Evolutionary conservation across 306 rosid genomes (phyloP).

Genomic region (Quercus mongolica): DNA sequence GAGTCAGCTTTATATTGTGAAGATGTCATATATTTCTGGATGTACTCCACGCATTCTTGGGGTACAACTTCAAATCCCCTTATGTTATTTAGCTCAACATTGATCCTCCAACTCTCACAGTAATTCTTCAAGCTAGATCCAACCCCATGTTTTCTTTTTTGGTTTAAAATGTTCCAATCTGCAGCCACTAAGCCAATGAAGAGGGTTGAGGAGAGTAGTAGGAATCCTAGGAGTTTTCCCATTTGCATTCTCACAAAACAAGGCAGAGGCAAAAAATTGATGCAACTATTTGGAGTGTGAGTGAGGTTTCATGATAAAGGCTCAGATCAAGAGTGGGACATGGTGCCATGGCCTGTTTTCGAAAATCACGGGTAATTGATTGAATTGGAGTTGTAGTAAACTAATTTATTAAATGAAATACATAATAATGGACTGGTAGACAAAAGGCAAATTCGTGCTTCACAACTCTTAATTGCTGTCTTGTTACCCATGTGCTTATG

Average conservation of each 20-base stretch:
- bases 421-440: background rate
- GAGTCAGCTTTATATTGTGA: slow-evolving; percentile 49
- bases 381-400: background rate
- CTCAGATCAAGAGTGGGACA: slow-evolving; percentile 27
- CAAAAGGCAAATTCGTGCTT: background rate
- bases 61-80: slow-evolving; percentile 53
- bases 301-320: background rate
- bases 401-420: slow-evolving; percentile 1
- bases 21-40: slow-evolving; percentile 54
- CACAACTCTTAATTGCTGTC: slow-evolving; percentile 19
- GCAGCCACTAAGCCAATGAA: slow-evolving; percentile 28
- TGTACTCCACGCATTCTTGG: slow-evolving; percentile 52
- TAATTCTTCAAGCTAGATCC: slow-evolving; percentile 47
- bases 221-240: slow-evolving; percentile 33
- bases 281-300: background rate
- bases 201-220: slow-evolving; percentile 31
- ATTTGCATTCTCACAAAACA: slow-evolving; percentile 9
- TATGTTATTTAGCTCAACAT: slow-evolving; percentile 53
- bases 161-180: slow-evolving; percentile 59
- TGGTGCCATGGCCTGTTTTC: background rate
- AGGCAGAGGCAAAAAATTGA: background rate
- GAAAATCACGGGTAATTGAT: slow-evolving; percentile 25
- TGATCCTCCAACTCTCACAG: slow-evolving; percentile 79
- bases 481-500: background rate
- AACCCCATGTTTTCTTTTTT: slow-evolving; percentile 12